Base-by-base conservation (phyloP, 306 rosid species). In the Pueraria montana region DNA sequence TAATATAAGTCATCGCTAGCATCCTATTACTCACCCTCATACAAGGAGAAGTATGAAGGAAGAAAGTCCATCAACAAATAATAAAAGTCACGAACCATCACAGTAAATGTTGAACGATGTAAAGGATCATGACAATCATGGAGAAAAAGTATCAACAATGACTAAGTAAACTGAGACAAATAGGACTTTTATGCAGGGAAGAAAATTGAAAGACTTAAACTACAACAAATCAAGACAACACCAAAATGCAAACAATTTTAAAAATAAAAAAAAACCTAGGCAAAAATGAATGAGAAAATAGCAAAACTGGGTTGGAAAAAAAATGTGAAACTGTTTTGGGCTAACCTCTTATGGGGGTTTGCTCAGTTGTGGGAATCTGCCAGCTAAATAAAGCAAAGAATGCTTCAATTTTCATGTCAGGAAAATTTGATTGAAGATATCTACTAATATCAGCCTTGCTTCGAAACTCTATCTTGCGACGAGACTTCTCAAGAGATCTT, bases 321-420 rank as follows among this genome's bases (percentile, higher is more conserved):
- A 64, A 49, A 62, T 13, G 38, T 23, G 24, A 32, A 64, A 32
- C 36, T 46, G 30, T 20, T 75, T 1, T 10, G 14, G 55, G 78
- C 90, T 84, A 56, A 92, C 97, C 97, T 80, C 86, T 86, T 24
- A 74, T 17, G 2, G 70, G 77, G 3, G 86, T 72, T 6, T 71
- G 72, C 40, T 65, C 36, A 24, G 55, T 62, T n/a, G 92, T 81
- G 4, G 92, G 97, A 84, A 91, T 79, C 86, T 55, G 82, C 95
- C 97, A 91, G 64, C 80, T 74, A 82, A 91, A 91, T 42, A 85
- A 87, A 36, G 90, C 87, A 65, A 91, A 88, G 86, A 92, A 92
- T 10, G 76, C 89, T 53, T 79, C 78, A 26, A 80, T 1, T 50
- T 84, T 85, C 68, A 79, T 75, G 43, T 72, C 62, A 9, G 93